Evolutionary conservation across 768 basidiomycete genomes (phyloP).

Genomic region (Cystoderma amianthinum): DNA sequence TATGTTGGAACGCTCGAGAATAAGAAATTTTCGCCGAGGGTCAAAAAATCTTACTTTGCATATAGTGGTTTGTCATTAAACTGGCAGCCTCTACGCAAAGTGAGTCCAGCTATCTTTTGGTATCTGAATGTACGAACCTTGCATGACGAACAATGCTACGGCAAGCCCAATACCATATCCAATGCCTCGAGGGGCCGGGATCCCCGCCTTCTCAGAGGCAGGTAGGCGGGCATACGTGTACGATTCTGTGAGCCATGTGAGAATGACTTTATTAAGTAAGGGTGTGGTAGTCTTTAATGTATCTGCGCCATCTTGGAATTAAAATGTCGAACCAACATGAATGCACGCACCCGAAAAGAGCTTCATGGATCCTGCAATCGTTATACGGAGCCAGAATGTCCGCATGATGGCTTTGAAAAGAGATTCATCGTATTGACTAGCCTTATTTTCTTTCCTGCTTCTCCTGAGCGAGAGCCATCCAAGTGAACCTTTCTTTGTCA

Average conservation of each 20-base stretch:
- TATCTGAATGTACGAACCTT: conserved; percentile 25
- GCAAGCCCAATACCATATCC: conserved; percentile 60
- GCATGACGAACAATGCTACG: conserved; percentile 53
- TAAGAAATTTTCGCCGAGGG: not conserved
- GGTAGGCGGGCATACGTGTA: conserved; percentile 33
- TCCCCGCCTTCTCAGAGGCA: conserved; percentile 25
- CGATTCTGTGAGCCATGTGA: conserved; percentile 50
- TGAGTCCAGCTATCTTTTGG: not conserved
- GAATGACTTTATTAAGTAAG: conserved; percentile 48
- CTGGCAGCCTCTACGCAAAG: conserved; percentile 29
- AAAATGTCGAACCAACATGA: conserved; percentile 1
- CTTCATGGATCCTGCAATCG: conserved; percentile 40
- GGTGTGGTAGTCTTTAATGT: conserved; percentile 48
- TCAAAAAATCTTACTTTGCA: conserved; percentile 21
- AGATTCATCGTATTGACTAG: conserved; percentile 35
- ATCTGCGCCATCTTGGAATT: conserved; percentile 18
- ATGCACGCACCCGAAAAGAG: conserved; percentile 28
- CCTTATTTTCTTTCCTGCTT: conserved; percentile 6
- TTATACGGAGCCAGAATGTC: conserved; percentile 40
- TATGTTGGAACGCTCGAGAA: conserved; percentile 11
- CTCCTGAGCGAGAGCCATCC: conserved; percentile 1
- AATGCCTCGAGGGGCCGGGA: conserved; percentile 36
- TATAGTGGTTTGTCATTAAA: conserved; percentile 40
- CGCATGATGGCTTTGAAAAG: conserved; percentile 39
- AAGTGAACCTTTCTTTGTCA: not conserved